phyloP scores from a whole-genome alignment of 2,329 filamentous ascomycete genomes.

The Metarhizium brunneum region DNA sequence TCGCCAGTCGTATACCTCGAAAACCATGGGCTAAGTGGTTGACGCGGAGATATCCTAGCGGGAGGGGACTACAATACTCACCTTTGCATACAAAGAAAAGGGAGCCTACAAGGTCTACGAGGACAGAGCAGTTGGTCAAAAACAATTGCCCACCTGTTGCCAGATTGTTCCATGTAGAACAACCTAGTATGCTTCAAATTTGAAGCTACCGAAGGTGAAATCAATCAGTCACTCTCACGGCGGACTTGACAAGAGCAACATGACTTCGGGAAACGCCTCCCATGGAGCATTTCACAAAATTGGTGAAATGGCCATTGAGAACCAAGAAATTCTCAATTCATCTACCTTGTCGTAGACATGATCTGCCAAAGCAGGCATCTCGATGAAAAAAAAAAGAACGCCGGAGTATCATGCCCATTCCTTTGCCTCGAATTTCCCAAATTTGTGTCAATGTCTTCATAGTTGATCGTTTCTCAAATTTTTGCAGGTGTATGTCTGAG shows the following conservation, averaged over 20 bases:
- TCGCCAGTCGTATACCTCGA: slow-evolving; percentile 92
- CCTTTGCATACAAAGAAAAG: background rate
- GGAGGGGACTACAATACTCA: slow-evolving; percentile 12
- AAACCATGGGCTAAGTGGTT: slow-evolving; percentile 62
- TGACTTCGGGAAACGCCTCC: slow-evolving; percentile 64
- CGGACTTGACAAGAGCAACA: background rate
- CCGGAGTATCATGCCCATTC: slow-evolving; percentile 22
- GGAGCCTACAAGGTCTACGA: background rate
- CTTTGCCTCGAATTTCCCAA: slow-evolving; percentile 11
- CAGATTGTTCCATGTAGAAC: background rate
- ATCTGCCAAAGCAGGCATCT: slow-evolving; percentile 17
- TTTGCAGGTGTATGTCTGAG: slow-evolving; percentile 8
- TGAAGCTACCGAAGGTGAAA: background rate
- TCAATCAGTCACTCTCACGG: slow-evolving; percentile 1
- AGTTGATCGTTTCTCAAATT: slow-evolving; percentile 9
- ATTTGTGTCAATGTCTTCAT: slow-evolving; percentile 11
- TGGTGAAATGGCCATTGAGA: slow-evolving; percentile 68
- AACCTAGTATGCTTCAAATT: background rate
- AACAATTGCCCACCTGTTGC: background rate
- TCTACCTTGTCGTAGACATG: slow-evolving; percentile 28
- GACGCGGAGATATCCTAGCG: slow-evolving; percentile 88
- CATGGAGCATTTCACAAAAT: slow-evolving; percentile 60
- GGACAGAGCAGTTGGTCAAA: too few relatives aligned
- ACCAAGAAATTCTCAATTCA: slow-evolving; percentile 33
- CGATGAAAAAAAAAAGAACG: slow-evolving; percentile 19